Conservation (phyloP, 2,329 filamentous ascomycete species). For the Pestalotiopsis sp. region DNA sequence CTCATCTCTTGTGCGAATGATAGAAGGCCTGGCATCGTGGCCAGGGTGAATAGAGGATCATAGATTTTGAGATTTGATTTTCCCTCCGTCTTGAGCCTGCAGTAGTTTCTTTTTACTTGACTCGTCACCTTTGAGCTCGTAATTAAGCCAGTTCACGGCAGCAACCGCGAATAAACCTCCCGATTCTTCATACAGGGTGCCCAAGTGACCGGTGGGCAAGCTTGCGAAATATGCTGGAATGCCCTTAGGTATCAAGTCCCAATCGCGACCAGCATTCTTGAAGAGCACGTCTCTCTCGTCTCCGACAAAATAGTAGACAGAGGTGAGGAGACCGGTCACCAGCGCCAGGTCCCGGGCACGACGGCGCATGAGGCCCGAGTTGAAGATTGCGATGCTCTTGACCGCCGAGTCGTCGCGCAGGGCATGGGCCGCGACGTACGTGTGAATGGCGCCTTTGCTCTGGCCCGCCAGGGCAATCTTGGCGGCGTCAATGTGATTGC, state of each 20-base stretch:
- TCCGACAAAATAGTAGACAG: slow-evolving; percentile 1
- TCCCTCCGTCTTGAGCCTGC: not conserved
- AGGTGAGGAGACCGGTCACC: not conserved
- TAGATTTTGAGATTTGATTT: not conserved
- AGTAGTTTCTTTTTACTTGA: not conserved
- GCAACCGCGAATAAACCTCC: not conserved
- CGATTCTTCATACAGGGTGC: not conserved
- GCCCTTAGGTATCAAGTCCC: not conserved
- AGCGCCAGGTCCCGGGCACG: not conserved
- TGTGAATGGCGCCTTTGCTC: slow-evolving; percentile 2
- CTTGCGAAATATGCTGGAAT: slow-evolving; percentile 1
- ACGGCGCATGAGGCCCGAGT: slow-evolving; percentile 3
- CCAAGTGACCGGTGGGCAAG: not conserved
- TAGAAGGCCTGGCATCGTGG: not conserved
- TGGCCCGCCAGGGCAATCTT: slow-evolving; percentile 4
- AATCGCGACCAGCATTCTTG: slow-evolving; percentile 1
- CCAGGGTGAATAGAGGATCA: not conserved
- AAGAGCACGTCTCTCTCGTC: not conserved
- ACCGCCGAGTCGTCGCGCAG: not conserved
- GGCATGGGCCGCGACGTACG: not conserved
- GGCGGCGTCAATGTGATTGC: not conserved
- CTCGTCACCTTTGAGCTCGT: not conserved
- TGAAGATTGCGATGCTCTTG: not conserved
- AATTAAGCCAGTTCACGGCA: not conserved
- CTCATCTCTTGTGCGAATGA: not conserved